phyloP scores from a whole-genome alignment of 805 yeast species.

The Kazachstania taianensis region DNA sequence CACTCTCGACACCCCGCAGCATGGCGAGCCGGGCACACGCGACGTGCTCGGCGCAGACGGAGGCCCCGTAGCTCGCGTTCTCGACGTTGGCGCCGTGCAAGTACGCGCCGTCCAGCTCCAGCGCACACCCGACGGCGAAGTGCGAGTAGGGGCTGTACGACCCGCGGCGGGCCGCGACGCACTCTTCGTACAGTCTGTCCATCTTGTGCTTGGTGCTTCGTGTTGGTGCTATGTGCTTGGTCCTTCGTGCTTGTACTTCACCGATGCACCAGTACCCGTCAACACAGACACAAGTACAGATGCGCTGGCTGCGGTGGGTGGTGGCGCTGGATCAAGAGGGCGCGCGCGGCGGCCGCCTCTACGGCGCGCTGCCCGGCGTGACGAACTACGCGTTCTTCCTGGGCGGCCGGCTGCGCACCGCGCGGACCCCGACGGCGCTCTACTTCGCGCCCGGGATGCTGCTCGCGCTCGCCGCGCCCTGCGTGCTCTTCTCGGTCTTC shows the following conservation, averaged over 20 bases:
- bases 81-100: constrained; percentile 82
- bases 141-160: constrained; percentile 42
- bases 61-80: constrained; percentile 81
- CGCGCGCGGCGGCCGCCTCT: neutral
- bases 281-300: neutral
- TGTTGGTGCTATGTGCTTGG: neutral
- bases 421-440: constrained; percentile 27
- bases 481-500: constrained; percentile 44
- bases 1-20: too few relatives aligned
- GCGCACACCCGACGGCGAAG: constrained; percentile 64
- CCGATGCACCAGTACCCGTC: too few relatives aligned
- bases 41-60: constrained; percentile 68
- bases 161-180: constrained; percentile 31
- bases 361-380: constrained; percentile 11
- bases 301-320: neutral
- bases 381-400: constrained; percentile 40
- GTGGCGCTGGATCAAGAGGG: neutral
- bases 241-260: too few relatives aligned
- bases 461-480: constrained; percentile 32
- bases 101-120: constrained; percentile 43
- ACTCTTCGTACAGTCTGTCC: constrained; percentile 17
- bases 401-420: constrained; percentile 54
- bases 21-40: too few relatives aligned
- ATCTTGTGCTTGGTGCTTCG: neutral
- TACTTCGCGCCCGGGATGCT: constrained; percentile 35